These are phyloP conservation scores for Hydrangea macrophylla DNA, from an alignment of 148 eudicot genomes.

Conservation along the genomic window DNA sequence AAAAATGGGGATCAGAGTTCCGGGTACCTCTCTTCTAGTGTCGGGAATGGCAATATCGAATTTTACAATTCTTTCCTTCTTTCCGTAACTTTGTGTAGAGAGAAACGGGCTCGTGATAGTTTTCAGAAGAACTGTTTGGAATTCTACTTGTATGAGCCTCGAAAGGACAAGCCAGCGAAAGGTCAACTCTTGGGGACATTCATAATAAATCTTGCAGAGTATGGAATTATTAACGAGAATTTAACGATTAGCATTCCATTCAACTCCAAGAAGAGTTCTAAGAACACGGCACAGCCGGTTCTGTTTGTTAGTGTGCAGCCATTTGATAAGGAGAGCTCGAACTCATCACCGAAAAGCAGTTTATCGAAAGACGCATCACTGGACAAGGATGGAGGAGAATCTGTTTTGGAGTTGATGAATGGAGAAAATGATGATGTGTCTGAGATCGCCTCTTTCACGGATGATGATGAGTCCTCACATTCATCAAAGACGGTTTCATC, in stretches of 20 bases:
- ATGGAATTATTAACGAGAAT: slow-evolving; percentile 59
- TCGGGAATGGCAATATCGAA: slow-evolving; percentile 52
- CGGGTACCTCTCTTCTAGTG: slow-evolving; percentile 59
- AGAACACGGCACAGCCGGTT: slow-evolving; percentile 41
- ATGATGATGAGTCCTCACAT: slow-evolving; percentile 57
- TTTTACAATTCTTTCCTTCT: slow-evolving; percentile 69
- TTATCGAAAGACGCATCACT: slow-evolving; percentile 29
- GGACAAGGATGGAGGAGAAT: slow-evolving; percentile 49
- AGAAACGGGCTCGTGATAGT: slow-evolving; percentile 34
- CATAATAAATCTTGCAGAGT: slow-evolving; percentile 62
- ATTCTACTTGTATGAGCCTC: slow-evolving; percentile 69
- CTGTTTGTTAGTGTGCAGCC: slow-evolving; percentile 59
- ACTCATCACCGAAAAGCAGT: slow-evolving; percentile 26
- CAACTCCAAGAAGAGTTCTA: slow-evolving; percentile 55
- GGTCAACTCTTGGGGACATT: slow-evolving; percentile 78
- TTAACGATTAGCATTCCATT: slow-evolving; percentile 41
- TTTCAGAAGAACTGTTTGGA: slow-evolving; percentile 77
- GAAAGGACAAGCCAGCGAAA: slow-evolving; percentile 62
- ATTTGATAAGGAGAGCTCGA: slow-evolving; percentile 51
- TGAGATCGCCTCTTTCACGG: slow-evolving; percentile 61
- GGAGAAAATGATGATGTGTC: slow-evolving; percentile 51
- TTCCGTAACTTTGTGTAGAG: slow-evolving; percentile 47
- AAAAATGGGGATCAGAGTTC: slow-evolving; percentile 69
- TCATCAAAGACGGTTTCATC: slow-evolving; percentile 45
- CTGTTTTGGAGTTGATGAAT: slow-evolving; percentile 41